Percentiles rank a stretch among this genome's conserved stretches.
Evolutionary conservation across 2,329 filamentous ascomycete genomes (phyloP).

Genomic region (Drechslerella dactyloides): DNA sequence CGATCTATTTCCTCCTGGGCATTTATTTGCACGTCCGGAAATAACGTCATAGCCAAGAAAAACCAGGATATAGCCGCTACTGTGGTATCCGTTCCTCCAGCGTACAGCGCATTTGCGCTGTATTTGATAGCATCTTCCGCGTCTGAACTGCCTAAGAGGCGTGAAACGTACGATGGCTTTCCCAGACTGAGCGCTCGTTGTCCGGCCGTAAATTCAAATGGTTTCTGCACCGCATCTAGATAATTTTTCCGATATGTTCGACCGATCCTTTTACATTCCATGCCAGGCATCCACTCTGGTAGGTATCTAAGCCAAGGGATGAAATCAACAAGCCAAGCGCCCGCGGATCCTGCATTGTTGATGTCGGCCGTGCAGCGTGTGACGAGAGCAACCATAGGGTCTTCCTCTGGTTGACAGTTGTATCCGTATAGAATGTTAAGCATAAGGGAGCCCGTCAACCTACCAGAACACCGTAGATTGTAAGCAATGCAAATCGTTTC

Average conservation of each 20-base stretch:
- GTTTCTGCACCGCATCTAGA: constrained; percentile 24
- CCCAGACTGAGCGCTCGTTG: constrained; percentile 18
- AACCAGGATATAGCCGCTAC: constrained; percentile 60
- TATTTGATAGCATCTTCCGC: constrained; percentile 23
- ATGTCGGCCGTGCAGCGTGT: constrained; percentile 59
- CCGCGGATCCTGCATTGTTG: constrained; percentile 58
- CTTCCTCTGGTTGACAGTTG: constrained; percentile 58
- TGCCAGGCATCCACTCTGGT: constrained; percentile 61
- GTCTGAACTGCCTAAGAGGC: constrained; percentile 23
- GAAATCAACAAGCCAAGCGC: constrained; percentile 61
- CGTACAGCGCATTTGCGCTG: constrained; percentile 60
- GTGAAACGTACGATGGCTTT: constrained; percentile 31
- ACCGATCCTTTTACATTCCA: constrained; percentile 60
- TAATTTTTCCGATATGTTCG: constrained; percentile 56
- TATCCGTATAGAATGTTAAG: constrained; percentile 62
- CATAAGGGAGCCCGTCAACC: constrained; percentile 59
- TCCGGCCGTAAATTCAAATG: constrained; percentile 15
- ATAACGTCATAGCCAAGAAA: constrained; percentile 63
- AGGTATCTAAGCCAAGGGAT: constrained; percentile 60
- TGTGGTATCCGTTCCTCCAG: constrained; percentile 61
- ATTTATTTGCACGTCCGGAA: constrained; percentile 61
- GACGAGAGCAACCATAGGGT: constrained; percentile 61
- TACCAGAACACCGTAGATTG: constrained; percentile 49
- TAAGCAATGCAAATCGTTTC: background rate
- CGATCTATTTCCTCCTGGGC: constrained; percentile 63